Base-by-base conservation (phyloP, 768 basidiomycete species). In the Suillus paluster region DNA sequence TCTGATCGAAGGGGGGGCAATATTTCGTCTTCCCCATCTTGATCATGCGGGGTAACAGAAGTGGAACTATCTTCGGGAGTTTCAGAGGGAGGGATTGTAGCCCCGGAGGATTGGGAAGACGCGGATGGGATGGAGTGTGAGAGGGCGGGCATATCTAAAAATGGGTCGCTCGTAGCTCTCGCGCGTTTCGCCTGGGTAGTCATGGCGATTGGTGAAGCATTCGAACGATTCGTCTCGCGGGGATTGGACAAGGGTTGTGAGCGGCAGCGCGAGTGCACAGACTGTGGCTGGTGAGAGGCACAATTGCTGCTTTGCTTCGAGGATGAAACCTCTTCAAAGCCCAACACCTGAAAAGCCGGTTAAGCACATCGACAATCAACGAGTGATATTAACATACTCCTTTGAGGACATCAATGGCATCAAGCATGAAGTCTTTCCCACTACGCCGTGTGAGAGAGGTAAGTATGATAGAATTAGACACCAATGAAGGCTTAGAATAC, bases 401-500 rank as follows among this genome's bases (percentile, higher is more conserved):
- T 85, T 97, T 97, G 66, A 96, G 86, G 52, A 95, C 79, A 67
- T 92, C 88, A 60, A 96, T 87, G 11, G 92, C 93, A 77, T 96
- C 94, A 56, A 92, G 81, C 94, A 95, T 95, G 74, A 97, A 97
- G 67, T 95, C 92, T 75, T 93, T 92, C 62, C 95, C 95, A 71
- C 94, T 96, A 75, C 30, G 34, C 25, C 57, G 63, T 67, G 71
- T 66, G 64, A 70, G 60, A 70, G 59, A 64, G 44, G 54, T 39
- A 54, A 62, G 62, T 46, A 58, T 56, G 64, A 65, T 52, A 54
- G 15, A 65, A 53, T 69, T 30, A 64, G 64, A 64, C 30, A 19
- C 64, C 61, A 58, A 41, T 64, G 50, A 38, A 33, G 41, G 60
- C 27, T 27, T 36, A 58, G 49, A 36, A 41, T 38, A 85, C 94